Base-by-base conservation (phyloP, 176 grass and related monocot species). In the Juncus inflexus region DNA sequence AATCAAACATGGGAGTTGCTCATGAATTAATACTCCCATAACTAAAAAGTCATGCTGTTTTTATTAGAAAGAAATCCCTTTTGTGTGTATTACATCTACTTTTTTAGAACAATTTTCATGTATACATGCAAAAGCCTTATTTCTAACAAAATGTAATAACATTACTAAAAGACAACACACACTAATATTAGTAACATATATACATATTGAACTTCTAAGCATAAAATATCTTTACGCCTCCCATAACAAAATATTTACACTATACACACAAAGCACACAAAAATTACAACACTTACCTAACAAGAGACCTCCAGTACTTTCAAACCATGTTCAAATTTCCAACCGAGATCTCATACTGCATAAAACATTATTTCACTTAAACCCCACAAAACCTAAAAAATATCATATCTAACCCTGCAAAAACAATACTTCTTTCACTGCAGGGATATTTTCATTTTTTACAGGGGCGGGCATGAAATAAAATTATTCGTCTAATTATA, bases 161-260 rank as follows among this genome's bases (percentile, higher is more conserved):
- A 28, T 28, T 0, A 1, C 1, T 28, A 28, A 28, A 28, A 28
- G 19, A 28, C 19, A 28, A 28, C 19, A 28, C 19, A 28, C 19
- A 28, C 19, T 28, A 28, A 28, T 28, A 28, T 28, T 28, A 28
- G 1, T 28, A 28, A 28, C 19, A 28, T 28, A 28, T 28, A 28
- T 28, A 28, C 19, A 28, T 28, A 47, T 47, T 47, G 9, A 47
- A 45, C 39, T 35, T 59, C 3, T 57, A 15, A 58, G 11, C 39
- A 40, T 41, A 12, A 28, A 28, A 28, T 37, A 45, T 42, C 37
- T 35, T 71, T 12, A 71, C 54, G 7, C 13, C 4, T 5, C 9
- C 7, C 53, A 42, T 42, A 36, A 71, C 52, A 42, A 14, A 13
- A 57, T 70, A 70, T 70, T 70, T 70, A 70, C 67, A 70, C 36